Evolutionary conservation across 2,329 filamentous ascomycete species (phyloP), one percentile per base, ranked within the genome.

Genomic region (Spiromastix sp.): DNA sequence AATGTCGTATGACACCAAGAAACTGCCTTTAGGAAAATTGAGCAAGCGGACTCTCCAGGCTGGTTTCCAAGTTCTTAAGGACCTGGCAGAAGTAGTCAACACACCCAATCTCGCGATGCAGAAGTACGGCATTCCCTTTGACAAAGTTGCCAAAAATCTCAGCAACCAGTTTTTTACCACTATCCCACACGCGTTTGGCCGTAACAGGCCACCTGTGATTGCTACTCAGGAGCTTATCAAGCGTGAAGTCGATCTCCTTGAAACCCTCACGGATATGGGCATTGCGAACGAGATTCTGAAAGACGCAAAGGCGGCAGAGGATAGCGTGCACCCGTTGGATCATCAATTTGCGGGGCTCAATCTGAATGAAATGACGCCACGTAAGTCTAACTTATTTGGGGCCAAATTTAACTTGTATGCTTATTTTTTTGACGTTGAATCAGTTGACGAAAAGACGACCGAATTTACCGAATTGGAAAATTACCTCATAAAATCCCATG

Each of bases 241-340:
- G 61, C 71, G 63, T 47, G 85, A 93, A 59, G 72, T 89, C 46
- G 80, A 84, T 29, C 69, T 93, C 45, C 71, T 93, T 1, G 84
- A 93, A 49, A 82, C 77, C 41, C 63, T 93, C 52, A 79, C 77
- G 2, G 84, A 91, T 49, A 89, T 93, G 82, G 86, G 87, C 58
- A 79, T 84, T 40, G 79, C 84, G 2, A 74, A 77, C 15, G 71
- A 79, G 17, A 81, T 93, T 50, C 79, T 93, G 71, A 86, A 84
- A 57, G 62, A 62, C n/a, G 63, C 68, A 3, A 71, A 75, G 24
- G 60, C 71, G 18, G 61, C 61, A 7, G 64, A 69, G 6, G 56
- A 61, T 4, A 56, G 61, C 38, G 49, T 84, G 11, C 74, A 87
- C 48, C 64, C 68, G 10, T 67, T 89, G 5, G 85, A 93, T 53